Conservation (phyloP, 768 basidiomycete species). For the Pleurotus pulmonarius region DNA sequence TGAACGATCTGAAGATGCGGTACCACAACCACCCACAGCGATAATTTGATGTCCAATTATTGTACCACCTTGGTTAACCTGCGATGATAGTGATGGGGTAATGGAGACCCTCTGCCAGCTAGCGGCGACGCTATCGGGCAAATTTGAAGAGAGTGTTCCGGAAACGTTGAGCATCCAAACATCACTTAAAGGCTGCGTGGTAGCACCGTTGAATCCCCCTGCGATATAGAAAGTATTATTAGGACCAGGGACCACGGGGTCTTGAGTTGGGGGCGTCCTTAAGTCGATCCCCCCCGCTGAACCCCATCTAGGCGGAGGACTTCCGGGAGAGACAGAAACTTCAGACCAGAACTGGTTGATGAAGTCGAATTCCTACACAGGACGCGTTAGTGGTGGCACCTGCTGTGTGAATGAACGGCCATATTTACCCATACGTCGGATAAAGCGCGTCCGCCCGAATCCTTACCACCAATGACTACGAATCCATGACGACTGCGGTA, state of each 20-base stretch:
- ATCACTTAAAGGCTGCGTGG: conserved; percentile 50
- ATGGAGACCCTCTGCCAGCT: conserved; percentile 57
- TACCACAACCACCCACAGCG: conserved; percentile 59
- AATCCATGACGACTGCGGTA: conserved; percentile 64
- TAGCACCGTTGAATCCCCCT: conserved; percentile 59
- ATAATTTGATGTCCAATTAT: conserved; percentile 52
- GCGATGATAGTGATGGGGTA: conserved; percentile 29
- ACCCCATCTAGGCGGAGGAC: conserved; percentile 65
- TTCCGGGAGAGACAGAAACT: conserved; percentile 45
- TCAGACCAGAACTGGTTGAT: conserved; percentile 72
- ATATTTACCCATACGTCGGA: conserved; percentile 70
- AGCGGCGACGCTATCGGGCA: conserved; percentile 43
- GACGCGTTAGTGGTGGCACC: conserved; percentile 1
- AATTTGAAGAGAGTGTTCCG: conserved; percentile 70
- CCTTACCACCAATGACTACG: conserved; percentile 70
- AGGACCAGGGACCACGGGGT: conserved; percentile 43
- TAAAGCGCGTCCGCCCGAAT: conserved; percentile 45
- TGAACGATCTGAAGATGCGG: conserved; percentile 32
- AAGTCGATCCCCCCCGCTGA: conserved; percentile 74
- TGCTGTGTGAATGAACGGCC: not conserved
- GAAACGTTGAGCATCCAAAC: conserved; percentile 69
- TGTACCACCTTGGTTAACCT: conserved; percentile 52
- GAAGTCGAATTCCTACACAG: conserved; percentile 71
- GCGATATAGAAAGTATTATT: conserved; percentile 73
- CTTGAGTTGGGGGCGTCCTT: conserved; percentile 38